Conservation (phyloP, 192 early-diverging fungal genomes). For the Coemansia sp. region DNA sequence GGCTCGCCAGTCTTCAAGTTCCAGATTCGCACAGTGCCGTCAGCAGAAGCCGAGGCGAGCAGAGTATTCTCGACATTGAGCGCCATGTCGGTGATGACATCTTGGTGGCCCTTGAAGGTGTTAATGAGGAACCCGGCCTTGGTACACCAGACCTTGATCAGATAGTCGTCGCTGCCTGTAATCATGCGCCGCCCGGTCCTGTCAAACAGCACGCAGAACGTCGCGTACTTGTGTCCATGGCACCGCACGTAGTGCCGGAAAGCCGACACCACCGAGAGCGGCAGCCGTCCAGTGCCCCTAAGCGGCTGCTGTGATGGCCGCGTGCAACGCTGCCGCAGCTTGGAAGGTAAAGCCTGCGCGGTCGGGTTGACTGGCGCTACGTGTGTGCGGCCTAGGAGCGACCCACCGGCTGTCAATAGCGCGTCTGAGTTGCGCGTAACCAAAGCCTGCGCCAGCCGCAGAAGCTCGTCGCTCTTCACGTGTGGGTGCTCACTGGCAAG, state of each 20-base stretch:
- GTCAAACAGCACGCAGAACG: slow-evolving; percentile 81
- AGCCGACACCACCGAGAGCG: slow-evolving; percentile 15
- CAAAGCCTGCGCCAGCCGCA: slow-evolving; percentile 32
- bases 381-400: slow-evolving; percentile 37
- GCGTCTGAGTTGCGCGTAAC: slow-evolving; percentile 22
- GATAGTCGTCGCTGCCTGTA: slow-evolving; percentile 86
- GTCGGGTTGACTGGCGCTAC: slow-evolving; percentile 25
- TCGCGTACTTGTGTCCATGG: slow-evolving; percentile 74
- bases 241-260: slow-evolving; percentile 62
- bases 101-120: slow-evolving; percentile 79
- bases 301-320: background rate
- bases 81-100: slow-evolving; percentile 76
- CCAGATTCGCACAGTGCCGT: slow-evolving; percentile 81
- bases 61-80: slow-evolving; percentile 79
- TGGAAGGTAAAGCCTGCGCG: background rate
- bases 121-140: slow-evolving; percentile 76
- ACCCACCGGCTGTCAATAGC: slow-evolving; percentile 38
- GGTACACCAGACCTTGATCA: slow-evolving; percentile 87
- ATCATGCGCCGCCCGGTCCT: slow-evolving; percentile 70
- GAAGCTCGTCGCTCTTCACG: slow-evolving; percentile 27
- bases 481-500: slow-evolving; percentile 56
- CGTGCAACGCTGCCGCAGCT: background rate
- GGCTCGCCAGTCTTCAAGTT: slow-evolving; percentile 71
- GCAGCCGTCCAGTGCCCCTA: background rate
- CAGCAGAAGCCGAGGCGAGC: slow-evolving; percentile 74